Conservation (phyloP, 768 basidiomycete species). For the Tylopilus sp. region DNA sequence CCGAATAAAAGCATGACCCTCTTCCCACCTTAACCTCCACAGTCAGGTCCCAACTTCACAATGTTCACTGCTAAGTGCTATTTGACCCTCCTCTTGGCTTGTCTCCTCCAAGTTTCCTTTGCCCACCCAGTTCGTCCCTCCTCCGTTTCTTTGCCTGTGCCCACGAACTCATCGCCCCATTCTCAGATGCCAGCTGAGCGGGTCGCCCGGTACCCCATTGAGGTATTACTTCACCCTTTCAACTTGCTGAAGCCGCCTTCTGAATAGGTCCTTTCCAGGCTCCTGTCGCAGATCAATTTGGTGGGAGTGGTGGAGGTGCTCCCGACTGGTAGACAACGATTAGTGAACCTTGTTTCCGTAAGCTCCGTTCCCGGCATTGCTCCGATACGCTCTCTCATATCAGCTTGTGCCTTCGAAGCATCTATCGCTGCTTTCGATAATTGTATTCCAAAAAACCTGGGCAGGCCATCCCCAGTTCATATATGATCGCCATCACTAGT, state of each 20-base stretch:
- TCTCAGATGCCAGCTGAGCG: conserved; percentile 14
- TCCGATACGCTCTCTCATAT: background rate
- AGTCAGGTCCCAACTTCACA: conserved; percentile 3
- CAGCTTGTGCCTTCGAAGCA: conserved; percentile 10
- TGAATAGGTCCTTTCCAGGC: conserved; percentile 12
- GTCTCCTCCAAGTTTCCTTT: conserved; percentile 20
- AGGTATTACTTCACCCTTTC: conserved; percentile 10
- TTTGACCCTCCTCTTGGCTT: conserved; percentile 20
- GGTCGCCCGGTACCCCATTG: background rate
- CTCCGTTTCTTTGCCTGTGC: background rate
- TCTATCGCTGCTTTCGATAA: background rate
- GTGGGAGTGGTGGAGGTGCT: conserved; percentile 11
- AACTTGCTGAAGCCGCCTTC: background rate
- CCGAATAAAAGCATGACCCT: conserved; percentile 22
- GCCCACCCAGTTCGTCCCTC: conserved; percentile 21
- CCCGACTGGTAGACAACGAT: conserved; percentile 28
- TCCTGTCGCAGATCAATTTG: conserved; percentile 20
- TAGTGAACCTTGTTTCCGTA: conserved; percentile 5
- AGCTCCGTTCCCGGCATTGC: conserved; percentile 1
- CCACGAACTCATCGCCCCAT: background rate
- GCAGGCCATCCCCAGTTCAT: conserved; percentile 9
- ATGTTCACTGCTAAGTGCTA: conserved; percentile 22
- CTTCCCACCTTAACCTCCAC: conserved; percentile 1
- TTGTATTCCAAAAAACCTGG: conserved; percentile 7
- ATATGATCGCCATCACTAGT: conserved; percentile 5